Conservation (phyloP, 768 basidiomycete genomes). For the Macrolepiota dolichaula region DNA sequence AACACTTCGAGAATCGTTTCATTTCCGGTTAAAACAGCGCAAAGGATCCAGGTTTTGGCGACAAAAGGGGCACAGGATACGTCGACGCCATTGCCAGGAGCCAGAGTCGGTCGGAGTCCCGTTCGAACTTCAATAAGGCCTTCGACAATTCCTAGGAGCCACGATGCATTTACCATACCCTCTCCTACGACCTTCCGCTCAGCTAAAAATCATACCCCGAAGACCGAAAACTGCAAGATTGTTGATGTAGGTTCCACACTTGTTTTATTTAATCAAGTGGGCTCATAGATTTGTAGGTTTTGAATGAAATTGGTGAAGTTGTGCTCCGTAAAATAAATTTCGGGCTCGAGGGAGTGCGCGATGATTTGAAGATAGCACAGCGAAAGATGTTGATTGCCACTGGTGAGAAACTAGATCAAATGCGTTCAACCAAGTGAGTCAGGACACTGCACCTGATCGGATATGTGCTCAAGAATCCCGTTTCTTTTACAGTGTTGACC, state of each 20-base stretch:
- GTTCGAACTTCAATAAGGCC: neutral
- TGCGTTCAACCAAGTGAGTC: slow-evolving; percentile 41
- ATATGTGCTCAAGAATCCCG: neutral
- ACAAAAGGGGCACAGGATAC: neutral
- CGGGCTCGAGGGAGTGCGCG: slow-evolving; percentile 45
- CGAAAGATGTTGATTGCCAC: slow-evolving; percentile 45
- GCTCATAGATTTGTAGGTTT: slow-evolving; percentile 30
- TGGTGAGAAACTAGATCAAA: slow-evolving; percentile 38
- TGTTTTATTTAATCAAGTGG: neutral
- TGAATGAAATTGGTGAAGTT: slow-evolving; percentile 51
- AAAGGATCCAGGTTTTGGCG: neutral
- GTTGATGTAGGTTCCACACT: slow-evolving; percentile 32
- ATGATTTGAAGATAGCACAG: slow-evolving; percentile 41
- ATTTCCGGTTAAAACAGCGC: neutral
- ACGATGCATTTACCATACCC: neutral
- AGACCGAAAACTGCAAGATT: slow-evolving; percentile 26
- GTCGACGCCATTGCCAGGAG: neutral
- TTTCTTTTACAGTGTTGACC: slow-evolving; percentile 32
- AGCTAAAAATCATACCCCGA: neutral
- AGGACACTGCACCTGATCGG: neutral
- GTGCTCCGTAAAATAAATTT: slow-evolving; percentile 42
- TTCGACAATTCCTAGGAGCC: neutral
- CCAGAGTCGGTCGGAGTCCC: neutral
- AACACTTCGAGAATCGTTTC: neutral
- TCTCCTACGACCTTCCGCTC: neutral